Evolutionary conservation across 163 green algal genomes (phyloP).

Genomic region (Prototheca cutis): DNA sequence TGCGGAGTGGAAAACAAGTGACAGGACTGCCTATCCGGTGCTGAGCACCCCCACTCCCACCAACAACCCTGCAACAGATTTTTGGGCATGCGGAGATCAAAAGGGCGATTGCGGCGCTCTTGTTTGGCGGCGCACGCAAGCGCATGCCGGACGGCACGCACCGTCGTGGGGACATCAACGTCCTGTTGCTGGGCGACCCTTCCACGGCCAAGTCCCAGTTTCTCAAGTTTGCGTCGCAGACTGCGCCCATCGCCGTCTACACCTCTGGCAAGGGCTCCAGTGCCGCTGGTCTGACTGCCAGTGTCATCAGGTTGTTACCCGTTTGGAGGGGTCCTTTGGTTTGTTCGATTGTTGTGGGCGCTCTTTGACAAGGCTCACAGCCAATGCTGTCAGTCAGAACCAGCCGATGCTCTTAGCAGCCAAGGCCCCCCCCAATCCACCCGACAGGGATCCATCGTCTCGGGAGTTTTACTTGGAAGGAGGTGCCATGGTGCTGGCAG

Average conservation of each 20-base stretch:
- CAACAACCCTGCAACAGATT: no score
- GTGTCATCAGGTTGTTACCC: constrained; percentile 79
- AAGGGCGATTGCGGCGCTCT: constrained; percentile 82
- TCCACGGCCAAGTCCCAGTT: constrained; percentile 99
- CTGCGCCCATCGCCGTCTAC: constrained; percentile 94
- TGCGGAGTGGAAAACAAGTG: no score
- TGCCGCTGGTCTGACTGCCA: constrained; percentile 93
- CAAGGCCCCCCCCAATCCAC: no score
- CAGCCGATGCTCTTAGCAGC: no score
- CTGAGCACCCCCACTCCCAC: no score
- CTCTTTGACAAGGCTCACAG: no score
- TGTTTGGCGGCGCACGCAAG: constrained; percentile 93
- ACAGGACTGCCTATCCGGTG: no score
- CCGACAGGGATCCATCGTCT: constrained; percentile 42
- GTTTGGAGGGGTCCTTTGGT: no score
- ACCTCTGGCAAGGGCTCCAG: constrained; percentile 95
- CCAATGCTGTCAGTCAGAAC: no score
- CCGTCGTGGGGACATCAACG: constrained; percentile 94
- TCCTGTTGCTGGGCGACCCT: constrained; percentile 93
- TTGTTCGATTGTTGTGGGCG: no score
- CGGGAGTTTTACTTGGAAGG: constrained; percentile 98
- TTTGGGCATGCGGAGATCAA: constrained; percentile 93
- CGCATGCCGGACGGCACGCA: constrained; percentile 79
- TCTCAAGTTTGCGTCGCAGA: constrained; percentile 95
- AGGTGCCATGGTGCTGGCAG: constrained; percentile 97